These are phyloP conservation scores for Cyclotella kingstonii DNA, from an alignment of 108 stramenopile species.

Conservation along the genomic window DNA sequence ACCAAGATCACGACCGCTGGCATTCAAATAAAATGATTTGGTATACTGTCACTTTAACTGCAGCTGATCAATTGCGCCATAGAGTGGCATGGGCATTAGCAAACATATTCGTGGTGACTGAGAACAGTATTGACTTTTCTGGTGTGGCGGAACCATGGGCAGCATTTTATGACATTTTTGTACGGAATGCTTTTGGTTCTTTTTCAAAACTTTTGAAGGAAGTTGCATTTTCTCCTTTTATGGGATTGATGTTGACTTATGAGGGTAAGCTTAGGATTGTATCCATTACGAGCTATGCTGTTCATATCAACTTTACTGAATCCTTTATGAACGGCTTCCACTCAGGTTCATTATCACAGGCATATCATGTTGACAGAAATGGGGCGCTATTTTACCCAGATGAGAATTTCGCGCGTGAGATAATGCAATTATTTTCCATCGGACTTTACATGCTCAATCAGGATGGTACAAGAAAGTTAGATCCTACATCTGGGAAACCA, in stretches of 20 bases:
- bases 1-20: conserved; percentile 40
- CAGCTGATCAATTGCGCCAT: conserved; percentile 49
- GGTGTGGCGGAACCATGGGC: conserved; percentile 31
- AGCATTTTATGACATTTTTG: conserved; percentile 50
- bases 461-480: conserved; percentile 47
- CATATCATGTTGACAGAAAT: conserved; percentile 30
- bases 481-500: conserved; percentile 20
- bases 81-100: conserved; percentile 55
- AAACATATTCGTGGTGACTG: conserved; percentile 36
- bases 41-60: conserved; percentile 23
- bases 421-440: conserved; percentile 52
- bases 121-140: conserved; percentile 8
- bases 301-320: no score
- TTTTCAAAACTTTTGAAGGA: conserved; percentile 36
- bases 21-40: conserved; percentile 27
- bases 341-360: conserved; percentile 19
- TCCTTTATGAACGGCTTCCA: no score
- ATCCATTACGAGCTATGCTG: no score
- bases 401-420: conserved; percentile 52
- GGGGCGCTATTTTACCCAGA: conserved; percentile 32
- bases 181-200: conserved; percentile 44
- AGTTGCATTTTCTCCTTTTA: conserved; percentile 35
- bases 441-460: conserved; percentile 43
- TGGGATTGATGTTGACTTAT: conserved; percentile 42
- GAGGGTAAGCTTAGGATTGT: no score